These are phyloP conservation scores for Ophiocordyceps camponoti-leonardi DNA, from an alignment of 2,329 filamentous ascomycete species.

Conservation along the genomic window DNA sequence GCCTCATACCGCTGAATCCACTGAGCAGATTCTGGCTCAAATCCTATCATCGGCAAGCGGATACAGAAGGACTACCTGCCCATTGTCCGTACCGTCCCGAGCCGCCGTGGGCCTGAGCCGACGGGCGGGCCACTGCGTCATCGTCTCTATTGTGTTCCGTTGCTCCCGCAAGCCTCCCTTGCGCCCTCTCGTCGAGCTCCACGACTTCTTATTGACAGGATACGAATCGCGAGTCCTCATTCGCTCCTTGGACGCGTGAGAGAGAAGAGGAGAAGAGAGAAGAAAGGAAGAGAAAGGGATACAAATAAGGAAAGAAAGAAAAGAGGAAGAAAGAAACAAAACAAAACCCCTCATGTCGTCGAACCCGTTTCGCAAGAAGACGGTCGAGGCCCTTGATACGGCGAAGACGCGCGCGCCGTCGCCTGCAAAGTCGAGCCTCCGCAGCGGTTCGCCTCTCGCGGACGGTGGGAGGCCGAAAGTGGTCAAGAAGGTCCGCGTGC, in stretches of 20 bases:
- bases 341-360: constrained; percentile 5
- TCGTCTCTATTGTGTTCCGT: background rate
- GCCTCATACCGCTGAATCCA: no score
- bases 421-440: constrained; percentile 6
- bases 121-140: background rate
- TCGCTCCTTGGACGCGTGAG: background rate
- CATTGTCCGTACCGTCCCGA: background rate
- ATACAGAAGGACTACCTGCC: background rate
- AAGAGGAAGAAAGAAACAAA: background rate
- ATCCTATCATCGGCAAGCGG: background rate
- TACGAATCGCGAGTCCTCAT: background rate
- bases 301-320: background rate
- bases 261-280: background rate
- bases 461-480: constrained; percentile 16
- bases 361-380: constrained; percentile 9
- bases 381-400: constrained; percentile 4
- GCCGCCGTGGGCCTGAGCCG: background rate
- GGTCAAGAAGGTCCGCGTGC: constrained; percentile 49
- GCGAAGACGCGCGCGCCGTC: constrained; percentile 4
- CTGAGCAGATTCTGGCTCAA: background rate
- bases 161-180: background rate
- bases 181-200: background rate
- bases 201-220: no score
- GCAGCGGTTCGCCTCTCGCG: constrained; percentile 2
- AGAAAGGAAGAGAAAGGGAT: background rate